phyloP scores from a whole-genome alignment of 305 asterid species.

The Solanum aculeatissimum region DNA sequence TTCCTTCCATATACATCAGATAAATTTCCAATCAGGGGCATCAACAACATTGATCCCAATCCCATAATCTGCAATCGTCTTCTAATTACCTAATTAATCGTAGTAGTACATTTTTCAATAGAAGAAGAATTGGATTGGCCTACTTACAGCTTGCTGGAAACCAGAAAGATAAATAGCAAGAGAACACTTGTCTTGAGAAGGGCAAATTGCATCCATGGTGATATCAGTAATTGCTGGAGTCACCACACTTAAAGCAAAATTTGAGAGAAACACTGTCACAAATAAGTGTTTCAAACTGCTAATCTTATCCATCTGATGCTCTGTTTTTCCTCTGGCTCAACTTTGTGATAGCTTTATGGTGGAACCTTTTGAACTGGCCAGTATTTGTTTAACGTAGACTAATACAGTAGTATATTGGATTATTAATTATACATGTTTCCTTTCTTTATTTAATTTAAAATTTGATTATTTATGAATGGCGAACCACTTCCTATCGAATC shows the following conservation, averaged over 20 bases:
- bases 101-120: not conserved
- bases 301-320: slow-evolving; percentile 8
- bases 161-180: slow-evolving; percentile 66
- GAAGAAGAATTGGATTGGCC: not conserved
- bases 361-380: not conserved
- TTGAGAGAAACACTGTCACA: slow-evolving; percentile 36
- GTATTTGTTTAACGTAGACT: not conserved
- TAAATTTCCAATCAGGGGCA: slow-evolving; percentile 3
- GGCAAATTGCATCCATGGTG: slow-evolving; percentile 51
- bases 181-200: slow-evolving; percentile 55
- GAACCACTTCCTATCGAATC: not conserved
- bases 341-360: not conserved
- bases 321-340: not conserved
- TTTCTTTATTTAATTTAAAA: not conserved
- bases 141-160: slow-evolving; percentile 50
- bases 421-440: not conserved
- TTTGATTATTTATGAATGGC: not conserved
- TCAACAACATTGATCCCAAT: not conserved
- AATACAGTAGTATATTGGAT: not conserved
- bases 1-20: slow-evolving; percentile 9
- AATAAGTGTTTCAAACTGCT: slow-evolving; percentile 39
- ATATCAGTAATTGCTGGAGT: slow-evolving; percentile 52
- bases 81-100: not conserved
- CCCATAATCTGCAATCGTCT: not conserved
- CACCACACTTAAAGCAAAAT: slow-evolving; percentile 28